These are phyloP conservation scores for Dorcoceras hygrometricum DNA, from an alignment of 257 asterid genomes.

Conservation along the genomic window DNA sequence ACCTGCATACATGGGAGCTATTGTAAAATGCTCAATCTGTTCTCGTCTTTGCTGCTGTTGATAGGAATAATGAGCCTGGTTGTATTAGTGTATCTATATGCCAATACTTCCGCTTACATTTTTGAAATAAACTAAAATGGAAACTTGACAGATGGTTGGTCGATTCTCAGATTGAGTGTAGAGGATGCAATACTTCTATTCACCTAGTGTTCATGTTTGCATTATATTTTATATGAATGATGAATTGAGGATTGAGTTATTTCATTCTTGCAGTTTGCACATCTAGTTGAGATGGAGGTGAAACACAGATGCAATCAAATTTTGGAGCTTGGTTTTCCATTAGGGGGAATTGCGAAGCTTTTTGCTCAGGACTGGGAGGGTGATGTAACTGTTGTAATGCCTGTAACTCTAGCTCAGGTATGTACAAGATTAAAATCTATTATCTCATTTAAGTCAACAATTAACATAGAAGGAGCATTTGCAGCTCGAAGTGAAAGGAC, in stretches of 20 bases:
- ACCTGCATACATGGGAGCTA: neutral
- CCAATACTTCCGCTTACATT: neutral
- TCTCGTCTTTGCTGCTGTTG: too few relatives aligned
- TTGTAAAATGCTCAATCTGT: too few relatives aligned
- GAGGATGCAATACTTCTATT: neutral
- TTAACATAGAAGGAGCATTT: neutral
- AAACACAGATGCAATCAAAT: constrained; percentile 91
- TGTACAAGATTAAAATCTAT: neutral
- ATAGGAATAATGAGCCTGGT: neutral
- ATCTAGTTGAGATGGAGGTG: constrained; percentile 92
- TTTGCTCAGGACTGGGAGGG: constrained; percentile 99
- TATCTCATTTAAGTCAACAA: neutral
- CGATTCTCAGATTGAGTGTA: neutral
- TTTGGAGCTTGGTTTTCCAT: constrained; percentile 86
- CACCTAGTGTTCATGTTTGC: neutral
- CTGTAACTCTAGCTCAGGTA: constrained; percentile 97
- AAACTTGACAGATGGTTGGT: neutral
- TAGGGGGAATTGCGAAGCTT: constrained; percentile 84
- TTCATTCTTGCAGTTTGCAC: constrained; percentile 62
- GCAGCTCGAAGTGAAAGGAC: too few relatives aligned
- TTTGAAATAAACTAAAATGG: neutral
- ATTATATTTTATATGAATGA: constrained; percentile 7
- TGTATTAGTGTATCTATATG: neutral
- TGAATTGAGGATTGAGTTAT: constrained; percentile 7
- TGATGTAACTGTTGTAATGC: constrained; percentile 94